Base-by-base conservation (phyloP, 2,329 filamentous ascomycete species). In the Aspergillus pseudoglaucus region DNA sequence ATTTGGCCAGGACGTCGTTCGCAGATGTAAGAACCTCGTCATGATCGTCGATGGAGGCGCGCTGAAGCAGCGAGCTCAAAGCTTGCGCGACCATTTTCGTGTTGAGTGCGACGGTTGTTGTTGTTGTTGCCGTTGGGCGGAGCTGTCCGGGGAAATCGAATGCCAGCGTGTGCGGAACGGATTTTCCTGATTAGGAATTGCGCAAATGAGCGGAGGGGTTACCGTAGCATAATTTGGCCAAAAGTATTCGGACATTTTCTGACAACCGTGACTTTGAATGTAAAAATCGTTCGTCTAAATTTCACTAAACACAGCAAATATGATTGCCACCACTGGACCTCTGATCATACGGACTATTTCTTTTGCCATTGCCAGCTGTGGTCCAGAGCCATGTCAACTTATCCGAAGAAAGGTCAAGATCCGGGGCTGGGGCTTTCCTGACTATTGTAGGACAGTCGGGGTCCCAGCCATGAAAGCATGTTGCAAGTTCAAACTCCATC, bases 21-120 rank as follows among this genome's bases (percentile, higher is more conserved):
- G 79, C 79, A 38, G 80, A 78, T 52, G 75, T 73, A 40, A 85
- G 73, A 25, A 82, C 67, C 66, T 82, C 77, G 49, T 82, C 78
- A 62, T 83, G 80, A 63, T 84, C 81, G 53, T 81, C 75, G 58
- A 84, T 77, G 46, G 76, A 73, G 27, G 78, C 71, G 56, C 75
- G 76, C 60, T 79, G 74, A 50, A 84, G 72, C 49, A 84, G 72
- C 49, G 75, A 71, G 53, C 75, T 70, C 48, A 85, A 70, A 44
- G 74, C 73, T 50, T 72, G 69, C 35, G 70, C 66, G 64, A 59
- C 59, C 55, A 69, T 68, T 42, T 38, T 9, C n/a, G 39, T 9
- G 18, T 15, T 39, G 15, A 10, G 39, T 18, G 23, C 6, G 40
- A 14, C n/a, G 12, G 6, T 8, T 14, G 40, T 42, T 27, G 30